Base-by-base conservation (phyloP, 176 grass and related monocot genomes). In the Guadua angustifolia region DNA sequence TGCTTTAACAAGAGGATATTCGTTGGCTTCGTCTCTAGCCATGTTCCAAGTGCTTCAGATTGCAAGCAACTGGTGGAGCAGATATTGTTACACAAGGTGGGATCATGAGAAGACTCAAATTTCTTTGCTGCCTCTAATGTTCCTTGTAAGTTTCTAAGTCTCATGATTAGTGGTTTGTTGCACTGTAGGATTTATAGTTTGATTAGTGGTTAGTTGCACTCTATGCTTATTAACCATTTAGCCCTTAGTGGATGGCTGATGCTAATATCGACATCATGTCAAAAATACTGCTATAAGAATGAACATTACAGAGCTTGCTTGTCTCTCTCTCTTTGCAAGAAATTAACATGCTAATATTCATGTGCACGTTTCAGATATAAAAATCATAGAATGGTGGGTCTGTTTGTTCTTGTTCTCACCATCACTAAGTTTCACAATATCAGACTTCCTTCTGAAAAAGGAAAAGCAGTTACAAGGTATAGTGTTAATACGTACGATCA, bases 101-200 rank as follows among this genome's bases (percentile, higher is more conserved):
- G 87, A 98, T 85, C 95, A 98, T 87, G 87, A 98, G 81, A 93
- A 86, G 49, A 86, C 70, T 76, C 89, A 46, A 32, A 92, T 95
- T 86, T 90, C 89, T 78, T 89, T 98, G 81, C 95, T 92, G 85
- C 95, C 92, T 80, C 79, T 95, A 29, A 90, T 93, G 86, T 88
- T 76, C 52, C 92, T 98, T 84, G 95, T 98, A 91, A 93, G 92
- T 86, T 83, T 40, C 75, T 71, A 66, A 80, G 11, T 49, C 69
- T 75, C 21, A 86, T 82, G 19, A 53, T 71, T 44, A 55, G 44
- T 66, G 14, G 46, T 62, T 5, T 58, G 9, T 19, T 66, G 35
- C 13, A 32, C 10, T 72, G 71, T 65, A 39, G 19, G 72, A 45
- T 49, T 70, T 82, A 61, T 22, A 64, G 24, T 71, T 61, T 55